Evolutionary conservation across 208 protist species (phyloP), one percentile per base, ranked within the genome.

Genomic region (Leishmania tropica): DNA sequence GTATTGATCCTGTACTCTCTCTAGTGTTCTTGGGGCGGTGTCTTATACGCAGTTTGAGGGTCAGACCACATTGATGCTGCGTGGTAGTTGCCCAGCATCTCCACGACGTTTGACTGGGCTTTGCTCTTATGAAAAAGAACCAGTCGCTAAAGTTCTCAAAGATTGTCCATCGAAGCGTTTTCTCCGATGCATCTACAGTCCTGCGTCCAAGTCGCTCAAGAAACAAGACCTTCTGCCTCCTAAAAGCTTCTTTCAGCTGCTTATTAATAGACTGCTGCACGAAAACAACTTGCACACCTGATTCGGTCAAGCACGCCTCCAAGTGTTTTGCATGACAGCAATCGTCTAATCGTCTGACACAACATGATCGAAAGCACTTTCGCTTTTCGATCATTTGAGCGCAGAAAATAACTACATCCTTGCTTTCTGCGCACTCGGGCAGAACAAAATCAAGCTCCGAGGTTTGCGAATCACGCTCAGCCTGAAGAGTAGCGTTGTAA

Each of bases 71-170:
- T 17, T 54, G 76, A 73, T 80, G 42, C 76, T 56, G 70, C 19
- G 15, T 60, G 13, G 64, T 35, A 8, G 40, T 48, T 56, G 76
- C 40, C 78, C 71, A 78, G 74, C 70, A 85, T 45, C 76, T 80
- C 54, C 54, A 64, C 4, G 17, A 42, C 7, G 24, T 54, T 40
- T 1, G 62, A 35, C 54, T 21, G 45, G 6, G 8, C 1, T 19
- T 21, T 19, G 73, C 13, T 24, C 47, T 31, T 19, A 53, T 31
- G 10, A n/a, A 58, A 31, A 85, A 62, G 17, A 79, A 1, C 82
- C 82, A 85, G 31, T 85, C 78, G 15, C 47, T 76, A 5, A 67
- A 37, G 40, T 60, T 82, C 47, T 85, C 82, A 35, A 70, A 82
- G 5, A 82, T 65, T 40, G 35, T 70, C 73, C 72, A 78, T 5